A percentile compares a stretch with the other conserved stretches of the same genome.
phyloP scores from a whole-genome alignment of 2,329 filamentous ascomycete genomes.

The Aspergillus viridinutans region DNA sequence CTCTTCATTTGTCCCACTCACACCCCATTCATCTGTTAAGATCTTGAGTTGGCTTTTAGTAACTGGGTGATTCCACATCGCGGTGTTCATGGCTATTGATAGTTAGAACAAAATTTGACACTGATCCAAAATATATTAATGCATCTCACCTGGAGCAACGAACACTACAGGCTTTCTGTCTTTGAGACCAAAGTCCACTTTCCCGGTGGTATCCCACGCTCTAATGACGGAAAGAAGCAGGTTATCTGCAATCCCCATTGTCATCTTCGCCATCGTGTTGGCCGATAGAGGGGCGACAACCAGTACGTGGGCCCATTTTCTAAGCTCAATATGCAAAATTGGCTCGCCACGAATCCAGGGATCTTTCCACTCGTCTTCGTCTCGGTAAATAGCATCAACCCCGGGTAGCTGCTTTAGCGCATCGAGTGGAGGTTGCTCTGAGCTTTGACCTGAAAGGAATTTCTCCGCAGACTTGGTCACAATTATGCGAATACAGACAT shows the following conservation, averaged over 20 bases:
- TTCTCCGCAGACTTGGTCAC: slow-evolving; percentile 68
- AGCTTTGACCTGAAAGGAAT: slow-evolving; percentile 72
- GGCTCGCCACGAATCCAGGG: slow-evolving; percentile 74
- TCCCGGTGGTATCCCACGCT: slow-evolving; percentile 78
- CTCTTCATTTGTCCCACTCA: slow-evolving; percentile 31
- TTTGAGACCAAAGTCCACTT: slow-evolving; percentile 45
- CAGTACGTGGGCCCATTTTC: slow-evolving; percentile 76
- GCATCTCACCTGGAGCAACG: slow-evolving; percentile 54
- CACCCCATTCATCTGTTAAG: slow-evolving; percentile 71
- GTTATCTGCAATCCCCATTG: slow-evolving; percentile 71
- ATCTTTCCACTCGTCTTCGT: slow-evolving; percentile 77
- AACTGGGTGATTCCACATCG: slow-evolving; percentile 84
- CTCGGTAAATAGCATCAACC: slow-evolving; percentile 75
- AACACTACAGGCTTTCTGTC: slow-evolving; percentile 60
- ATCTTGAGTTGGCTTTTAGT: slow-evolving; percentile 67
- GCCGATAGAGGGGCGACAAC: slow-evolving; percentile 77
- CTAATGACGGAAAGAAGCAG: slow-evolving; percentile 69
- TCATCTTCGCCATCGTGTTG: slow-evolving; percentile 81
- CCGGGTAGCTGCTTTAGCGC: slow-evolving; percentile 59
- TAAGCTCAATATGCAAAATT: slow-evolving; percentile 86
- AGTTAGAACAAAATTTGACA: not conserved
- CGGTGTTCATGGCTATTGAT: slow-evolving; percentile 70
- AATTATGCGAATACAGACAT: slow-evolving; percentile 76
- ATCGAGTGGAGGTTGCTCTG: slow-evolving; percentile 68
- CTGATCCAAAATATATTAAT: not conserved